Evolutionary conservation across 2,329 filamentous ascomycete genomes (phyloP).

Genomic region (Fusarium sp.): DNA sequence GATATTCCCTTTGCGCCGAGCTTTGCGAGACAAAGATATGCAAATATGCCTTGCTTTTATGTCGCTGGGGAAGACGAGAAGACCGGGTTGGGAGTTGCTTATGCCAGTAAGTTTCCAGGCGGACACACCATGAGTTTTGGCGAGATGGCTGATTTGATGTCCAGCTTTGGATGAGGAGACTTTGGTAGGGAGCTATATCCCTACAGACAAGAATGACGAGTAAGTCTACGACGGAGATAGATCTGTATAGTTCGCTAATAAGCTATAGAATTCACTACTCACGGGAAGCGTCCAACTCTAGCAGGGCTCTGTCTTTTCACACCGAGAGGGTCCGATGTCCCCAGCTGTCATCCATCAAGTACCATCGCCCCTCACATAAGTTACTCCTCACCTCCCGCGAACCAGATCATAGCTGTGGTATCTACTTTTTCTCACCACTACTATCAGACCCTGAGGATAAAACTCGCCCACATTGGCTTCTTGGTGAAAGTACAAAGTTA

Average conservation of each 20-base stretch:
- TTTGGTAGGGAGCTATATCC: conserved; percentile 58
- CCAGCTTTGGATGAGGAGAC: conserved; percentile 53
- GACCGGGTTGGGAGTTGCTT: conserved; percentile 59
- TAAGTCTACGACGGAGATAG: conserved; percentile 42
- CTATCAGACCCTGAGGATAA: conserved; percentile 46
- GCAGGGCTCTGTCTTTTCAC: conserved; percentile 39
- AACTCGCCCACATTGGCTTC: conserved; percentile 54
- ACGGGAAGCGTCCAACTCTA: conserved; percentile 38
- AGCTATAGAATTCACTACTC: conserved; percentile 38
- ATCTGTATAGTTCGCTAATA: not conserved
- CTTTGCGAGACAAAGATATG: conserved; percentile 45
- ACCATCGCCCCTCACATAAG: conserved; percentile 58
- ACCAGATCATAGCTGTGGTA: conserved; percentile 50
- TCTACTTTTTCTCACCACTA: conserved; percentile 57
- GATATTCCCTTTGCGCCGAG: conserved; percentile 53
- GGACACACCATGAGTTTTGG: not conserved
- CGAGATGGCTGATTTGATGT: conserved; percentile 14
- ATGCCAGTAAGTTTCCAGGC: conserved; percentile 57
- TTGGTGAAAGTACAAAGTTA: conserved; percentile 53
- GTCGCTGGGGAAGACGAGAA: conserved; percentile 56
- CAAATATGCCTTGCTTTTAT: conserved; percentile 58
- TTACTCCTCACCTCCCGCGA: conserved; percentile 59
- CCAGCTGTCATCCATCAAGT: conserved; percentile 63
- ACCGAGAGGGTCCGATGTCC: conserved; percentile 56
- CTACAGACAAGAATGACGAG: conserved; percentile 59